These are phyloP conservation scores for Populus deltoides DNA, from an alignment of 345 rosid genomes.

Conservation along the genomic window DNA sequence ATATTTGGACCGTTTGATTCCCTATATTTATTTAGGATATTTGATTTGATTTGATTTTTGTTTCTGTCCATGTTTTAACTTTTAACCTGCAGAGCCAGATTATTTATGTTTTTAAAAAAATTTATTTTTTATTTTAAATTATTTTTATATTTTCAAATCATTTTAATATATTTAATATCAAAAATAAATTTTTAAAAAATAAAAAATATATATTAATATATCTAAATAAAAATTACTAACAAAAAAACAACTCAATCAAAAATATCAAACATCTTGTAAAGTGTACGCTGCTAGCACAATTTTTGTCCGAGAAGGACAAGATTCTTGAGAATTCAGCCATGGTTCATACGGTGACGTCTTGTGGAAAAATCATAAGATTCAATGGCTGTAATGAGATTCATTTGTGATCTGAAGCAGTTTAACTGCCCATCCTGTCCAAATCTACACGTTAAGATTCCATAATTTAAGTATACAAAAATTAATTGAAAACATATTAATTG, in stretches of 20 bases:
- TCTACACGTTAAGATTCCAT: too few species aligned
- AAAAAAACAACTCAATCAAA: too few species aligned
- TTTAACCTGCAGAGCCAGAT: neutral
- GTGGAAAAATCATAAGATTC: neutral
- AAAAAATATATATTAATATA: too few species aligned
- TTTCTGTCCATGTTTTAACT: neutral
- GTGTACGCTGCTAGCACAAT: neutral
- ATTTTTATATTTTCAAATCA: too few species aligned
- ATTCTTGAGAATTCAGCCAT: neutral
- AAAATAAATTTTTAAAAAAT: too few species aligned
- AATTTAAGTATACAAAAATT: too few species aligned
- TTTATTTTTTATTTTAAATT: too few species aligned
- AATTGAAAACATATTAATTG: too few species aligned
- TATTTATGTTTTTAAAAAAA: too few species aligned
- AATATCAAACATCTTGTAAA: too few species aligned
- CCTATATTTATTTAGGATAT: neutral
- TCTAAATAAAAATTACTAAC: too few species aligned
- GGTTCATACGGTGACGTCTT: neutral
- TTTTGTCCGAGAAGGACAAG: neutral
- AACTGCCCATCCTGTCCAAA: neutral
- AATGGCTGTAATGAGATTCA: neutral
- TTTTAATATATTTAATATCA: too few species aligned
- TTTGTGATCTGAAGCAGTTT: neutral
- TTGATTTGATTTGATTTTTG: neutral
- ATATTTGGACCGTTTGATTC: constrained; percentile 3